Conservation (phyloP, 768 basidiomycete species). For the Leccinum subgranulosum region DNA sequence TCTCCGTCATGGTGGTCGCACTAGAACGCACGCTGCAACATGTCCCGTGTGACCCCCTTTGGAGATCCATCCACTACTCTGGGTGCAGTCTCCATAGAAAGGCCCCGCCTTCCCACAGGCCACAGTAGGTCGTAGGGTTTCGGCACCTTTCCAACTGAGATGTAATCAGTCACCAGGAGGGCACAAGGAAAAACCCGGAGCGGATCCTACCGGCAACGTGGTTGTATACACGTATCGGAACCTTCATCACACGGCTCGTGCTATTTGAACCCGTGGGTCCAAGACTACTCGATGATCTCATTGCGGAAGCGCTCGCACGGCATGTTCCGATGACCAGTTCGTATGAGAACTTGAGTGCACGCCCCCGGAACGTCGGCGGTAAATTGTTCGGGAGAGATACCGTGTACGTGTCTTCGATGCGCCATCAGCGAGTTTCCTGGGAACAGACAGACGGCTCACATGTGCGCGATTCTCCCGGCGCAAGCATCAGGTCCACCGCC, state of each 20-base stretch:
- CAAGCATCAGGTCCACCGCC: conserved; percentile 79
- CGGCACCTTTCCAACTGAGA: conserved; percentile 49
- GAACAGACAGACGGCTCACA: conserved; percentile 44
- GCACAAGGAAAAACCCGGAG: background rate
- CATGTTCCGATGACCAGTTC: conserved; percentile 88
- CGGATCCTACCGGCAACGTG: conserved; percentile 65
- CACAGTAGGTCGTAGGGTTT: conserved; percentile 81
- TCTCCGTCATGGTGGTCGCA: background rate
- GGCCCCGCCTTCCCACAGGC: conserved; percentile 54
- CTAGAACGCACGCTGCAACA: conserved; percentile 15
- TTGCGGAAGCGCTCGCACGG: conserved; percentile 45
- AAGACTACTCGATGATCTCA: conserved; percentile 28
- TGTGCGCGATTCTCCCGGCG: conserved; percentile 79
- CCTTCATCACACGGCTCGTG: conserved; percentile 78
- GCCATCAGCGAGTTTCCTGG: background rate
- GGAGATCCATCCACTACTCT: conserved; percentile 24
- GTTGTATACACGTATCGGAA: conserved; percentile 90
- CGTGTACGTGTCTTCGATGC: conserved; percentile 68
- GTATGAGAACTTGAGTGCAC: conserved; percentile 82
- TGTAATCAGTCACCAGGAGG: background rate
- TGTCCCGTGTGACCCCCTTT: conserved; percentile 5
- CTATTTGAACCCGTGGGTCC: conserved; percentile 43
- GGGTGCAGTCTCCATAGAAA: conserved; percentile 27
- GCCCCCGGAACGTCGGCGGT: conserved; percentile 89
- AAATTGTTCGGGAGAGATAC: conserved; percentile 72